Conservation (phyloP, 164 flowering plant species). For the Stephania japonica region DNA sequence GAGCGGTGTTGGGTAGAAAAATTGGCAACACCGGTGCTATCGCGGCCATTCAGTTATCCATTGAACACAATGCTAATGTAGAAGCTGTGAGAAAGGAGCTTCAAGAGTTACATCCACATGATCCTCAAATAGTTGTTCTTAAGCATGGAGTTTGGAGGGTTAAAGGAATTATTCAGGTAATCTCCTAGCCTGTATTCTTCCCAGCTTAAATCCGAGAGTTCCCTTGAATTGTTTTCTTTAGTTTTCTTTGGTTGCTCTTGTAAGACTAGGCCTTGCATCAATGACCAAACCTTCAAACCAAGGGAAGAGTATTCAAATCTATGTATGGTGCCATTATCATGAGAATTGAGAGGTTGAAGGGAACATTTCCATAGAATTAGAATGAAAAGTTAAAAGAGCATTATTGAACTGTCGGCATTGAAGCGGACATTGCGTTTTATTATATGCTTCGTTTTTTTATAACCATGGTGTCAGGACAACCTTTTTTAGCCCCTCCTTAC, state of each 20-base stretch:
- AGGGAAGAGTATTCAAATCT: neutral
- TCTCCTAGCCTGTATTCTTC: neutral
- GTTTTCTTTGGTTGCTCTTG: neutral
- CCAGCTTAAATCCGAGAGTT: neutral
- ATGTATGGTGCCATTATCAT: neutral
- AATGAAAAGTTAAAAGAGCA: neutral
- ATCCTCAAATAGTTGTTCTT: slow-evolving; percentile 70
- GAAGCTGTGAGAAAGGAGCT: slow-evolving; percentile 62
- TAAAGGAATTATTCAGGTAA: slow-evolving; percentile 88
- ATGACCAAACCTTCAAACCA: neutral
- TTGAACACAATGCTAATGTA: slow-evolving; percentile 69
- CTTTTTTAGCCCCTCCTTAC: too few species aligned
- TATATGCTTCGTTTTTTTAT: neutral
- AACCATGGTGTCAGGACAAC: too few species aligned
- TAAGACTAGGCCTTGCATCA: neutral
- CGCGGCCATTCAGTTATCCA: slow-evolving; percentile 63
- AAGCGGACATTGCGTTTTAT: neutral
- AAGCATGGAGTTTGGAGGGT: slow-evolving; percentile 89
- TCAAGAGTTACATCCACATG: slow-evolving; percentile 60
- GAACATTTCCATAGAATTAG: neutral
- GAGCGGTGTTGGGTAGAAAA: slow-evolving; percentile 67
- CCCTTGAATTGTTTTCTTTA: neutral
- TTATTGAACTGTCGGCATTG: neutral
- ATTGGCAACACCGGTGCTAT: slow-evolving; percentile 52
- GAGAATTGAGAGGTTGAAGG: neutral